Conservation (phyloP, 2,329 filamentous ascomycete species). For the Arthrobotrys musiformis region DNA sequence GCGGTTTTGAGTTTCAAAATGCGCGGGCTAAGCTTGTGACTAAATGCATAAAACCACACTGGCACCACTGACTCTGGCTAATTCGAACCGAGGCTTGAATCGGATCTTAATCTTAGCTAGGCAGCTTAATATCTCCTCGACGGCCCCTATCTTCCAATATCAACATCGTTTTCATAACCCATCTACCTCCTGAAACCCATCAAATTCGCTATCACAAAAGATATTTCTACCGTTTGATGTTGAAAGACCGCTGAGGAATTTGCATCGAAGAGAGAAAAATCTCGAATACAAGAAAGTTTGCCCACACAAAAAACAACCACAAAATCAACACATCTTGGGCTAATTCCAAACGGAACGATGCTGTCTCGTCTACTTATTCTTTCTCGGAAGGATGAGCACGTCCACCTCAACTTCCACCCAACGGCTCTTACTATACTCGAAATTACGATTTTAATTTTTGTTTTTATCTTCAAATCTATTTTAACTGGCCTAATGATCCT, state of each 20-base stretch:
- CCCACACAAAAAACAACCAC: conserved; percentile 27
- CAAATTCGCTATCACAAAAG: neutral
- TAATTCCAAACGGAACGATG: neutral
- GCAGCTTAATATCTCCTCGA: neutral
- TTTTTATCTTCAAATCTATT: conserved; percentile 40
- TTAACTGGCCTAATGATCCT: conserved; percentile 27
- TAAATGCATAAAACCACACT: conserved; percentile 15
- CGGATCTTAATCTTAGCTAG: neutral
- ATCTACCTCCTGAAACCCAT: neutral
- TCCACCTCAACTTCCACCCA: conserved; percentile 30
- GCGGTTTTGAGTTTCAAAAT: conserved; percentile 11
- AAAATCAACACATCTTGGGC: conserved; percentile 26
- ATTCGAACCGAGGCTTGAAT: conserved; percentile 17
- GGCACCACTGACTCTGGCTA: conserved; percentile 7
- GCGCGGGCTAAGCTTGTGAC: neutral
- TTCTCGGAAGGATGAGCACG: conserved; percentile 16
- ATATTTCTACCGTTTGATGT: neutral
- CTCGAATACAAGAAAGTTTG: conserved; percentile 17
- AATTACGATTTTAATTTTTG: conserved; percentile 25
- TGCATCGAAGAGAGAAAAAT: neutral
- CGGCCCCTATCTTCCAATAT: neutral
- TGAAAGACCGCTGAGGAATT: neutral
- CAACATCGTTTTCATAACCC: neutral
- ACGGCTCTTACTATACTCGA: conserved; percentile 26
- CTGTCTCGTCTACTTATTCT: conserved; percentile 15